These are phyloP conservation scores for Saitozyma podzolica DNA, from an alignment of 768 basidiomycete genomes.

Conservation along the genomic window DNA sequence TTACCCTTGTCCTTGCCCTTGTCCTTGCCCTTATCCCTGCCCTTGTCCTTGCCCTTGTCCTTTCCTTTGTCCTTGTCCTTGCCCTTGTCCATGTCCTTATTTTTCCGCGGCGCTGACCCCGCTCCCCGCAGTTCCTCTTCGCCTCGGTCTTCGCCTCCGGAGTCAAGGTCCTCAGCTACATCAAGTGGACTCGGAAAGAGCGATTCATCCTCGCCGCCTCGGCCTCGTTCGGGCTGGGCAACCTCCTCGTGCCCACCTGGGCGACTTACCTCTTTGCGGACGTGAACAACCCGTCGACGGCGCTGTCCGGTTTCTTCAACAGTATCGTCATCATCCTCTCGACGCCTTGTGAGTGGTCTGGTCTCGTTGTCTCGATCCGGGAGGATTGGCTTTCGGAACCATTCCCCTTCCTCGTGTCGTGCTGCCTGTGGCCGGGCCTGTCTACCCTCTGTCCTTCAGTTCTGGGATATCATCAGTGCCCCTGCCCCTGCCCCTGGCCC, in stretches of 20 bases:
- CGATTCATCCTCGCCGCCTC: constrained; percentile 71
- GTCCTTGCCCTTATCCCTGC: too few relatives aligned
- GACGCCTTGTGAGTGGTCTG: constrained; percentile 68
- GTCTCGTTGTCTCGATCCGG: too few relatives aligned
- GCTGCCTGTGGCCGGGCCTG: too few relatives aligned
- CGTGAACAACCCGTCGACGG: constrained; percentile 59
- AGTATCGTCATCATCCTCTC: constrained; percentile 77
- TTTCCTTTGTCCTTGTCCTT: too few relatives aligned
- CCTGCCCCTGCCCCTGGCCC: neutral
- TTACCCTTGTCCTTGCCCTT: too few relatives aligned
- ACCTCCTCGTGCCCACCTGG: constrained; percentile 66
- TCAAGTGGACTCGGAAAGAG: constrained; percentile 61
- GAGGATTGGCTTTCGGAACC: too few relatives aligned
- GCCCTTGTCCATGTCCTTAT: too few relatives aligned
- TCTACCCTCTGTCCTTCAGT: too few relatives aligned
- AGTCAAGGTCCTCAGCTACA: constrained; percentile 61
- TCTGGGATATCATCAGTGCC: too few relatives aligned
- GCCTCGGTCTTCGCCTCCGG: constrained; percentile 72
- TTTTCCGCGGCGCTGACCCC: too few relatives aligned
- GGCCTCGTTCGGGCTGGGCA: constrained; percentile 68
- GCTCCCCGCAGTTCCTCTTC: constrained; percentile 58
- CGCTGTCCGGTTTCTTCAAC: constrained; percentile 68
- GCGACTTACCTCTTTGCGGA: constrained; percentile 71
- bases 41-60: too few relatives aligned
- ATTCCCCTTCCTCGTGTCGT: too few relatives aligned